phyloP scores from a whole-genome alignment of 2,329 filamentous ascomycete genomes.

The Colletotrichum zoysiae region DNA sequence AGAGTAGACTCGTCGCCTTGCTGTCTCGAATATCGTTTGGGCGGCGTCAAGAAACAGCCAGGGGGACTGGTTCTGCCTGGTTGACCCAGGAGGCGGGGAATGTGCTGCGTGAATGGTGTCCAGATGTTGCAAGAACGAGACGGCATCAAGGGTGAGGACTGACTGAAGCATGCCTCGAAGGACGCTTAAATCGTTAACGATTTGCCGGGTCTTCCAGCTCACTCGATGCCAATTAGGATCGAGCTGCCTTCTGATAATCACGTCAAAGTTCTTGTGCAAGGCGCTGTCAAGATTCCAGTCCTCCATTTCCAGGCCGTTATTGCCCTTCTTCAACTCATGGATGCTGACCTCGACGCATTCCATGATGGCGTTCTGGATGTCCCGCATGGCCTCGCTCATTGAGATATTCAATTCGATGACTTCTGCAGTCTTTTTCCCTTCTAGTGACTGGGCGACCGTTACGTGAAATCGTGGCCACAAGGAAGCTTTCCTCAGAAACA shows the following conservation, averaged over 20 bases:
- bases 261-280: slow-evolving; percentile 91
- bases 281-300: slow-evolving; percentile 97
- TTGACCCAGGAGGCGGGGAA: slow-evolving; percentile 88
- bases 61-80: slow-evolving; percentile 88
- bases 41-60: slow-evolving; percentile 98
- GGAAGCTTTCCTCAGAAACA: slow-evolving; percentile 90
- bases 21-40: slow-evolving; percentile 92
- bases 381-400: slow-evolving; percentile 94
- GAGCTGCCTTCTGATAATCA: slow-evolving; percentile 87
- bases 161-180: slow-evolving; percentile 85
- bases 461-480: slow-evolving; percentile 96
- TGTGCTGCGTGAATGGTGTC: slow-evolving; percentile 95
- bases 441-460: slow-evolving; percentile 87
- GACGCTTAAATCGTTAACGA: slow-evolving; percentile 88
- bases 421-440: slow-evolving; percentile 92
- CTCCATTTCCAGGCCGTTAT: slow-evolving; percentile 91
- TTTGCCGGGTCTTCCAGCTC: slow-evolving; percentile 94
- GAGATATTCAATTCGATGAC: slow-evolving; percentile 96
- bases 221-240: slow-evolving; percentile 98
- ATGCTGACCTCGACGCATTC: slow-evolving; percentile 98
- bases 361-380: slow-evolving; percentile 93
- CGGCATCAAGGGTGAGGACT: slow-evolving; percentile 87
- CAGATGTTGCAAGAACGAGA: slow-evolving; percentile 91
- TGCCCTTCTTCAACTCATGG: slow-evolving; percentile 91
- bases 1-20: slow-evolving; percentile 88